Conservation (phyloP, 805 yeast genomes). For the Kazachstania viticola region DNA sequence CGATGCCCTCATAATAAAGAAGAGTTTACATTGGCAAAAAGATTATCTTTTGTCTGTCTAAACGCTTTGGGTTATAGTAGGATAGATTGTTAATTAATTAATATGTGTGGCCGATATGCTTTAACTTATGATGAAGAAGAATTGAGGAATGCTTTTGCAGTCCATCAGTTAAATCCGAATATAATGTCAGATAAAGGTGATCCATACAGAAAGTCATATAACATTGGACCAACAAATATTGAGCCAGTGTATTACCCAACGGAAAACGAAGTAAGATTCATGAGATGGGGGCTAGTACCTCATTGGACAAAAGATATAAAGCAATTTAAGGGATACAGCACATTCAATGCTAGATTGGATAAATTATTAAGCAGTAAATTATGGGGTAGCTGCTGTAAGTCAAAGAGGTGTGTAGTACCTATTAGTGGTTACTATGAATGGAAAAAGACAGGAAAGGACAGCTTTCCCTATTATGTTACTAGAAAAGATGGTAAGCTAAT, state of each 20-base stretch:
- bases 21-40: no score
- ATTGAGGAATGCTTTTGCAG: constrained; percentile 8
- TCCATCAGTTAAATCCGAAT: constrained; percentile 5
- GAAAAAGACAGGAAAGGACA: constrained; percentile 32
- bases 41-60: no score
- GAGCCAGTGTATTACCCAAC: constrained; percentile 30
- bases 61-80: neutral
- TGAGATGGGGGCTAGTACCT: constrained; percentile 80
- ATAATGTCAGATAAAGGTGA: no score
- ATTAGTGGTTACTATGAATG: constrained; percentile 84
- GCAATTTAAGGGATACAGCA: constrained; percentile 30
- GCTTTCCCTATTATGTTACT: constrained; percentile 55
- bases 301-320: constrained; percentile 38
- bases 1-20: no score
- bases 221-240: constrained; percentile 48
- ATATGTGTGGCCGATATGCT: constrained; percentile 56
- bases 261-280: constrained; percentile 30
- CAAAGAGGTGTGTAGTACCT: constrained; percentile 62
- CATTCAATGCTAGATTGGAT: constrained; percentile 63
- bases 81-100: neutral
- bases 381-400: constrained; percentile 44
- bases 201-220: constrained; percentile 30
- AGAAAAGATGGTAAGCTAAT: constrained; percentile 41
- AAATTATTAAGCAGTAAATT: constrained; percentile 31
- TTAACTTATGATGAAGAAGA: constrained; percentile 26